A percentile compares a stretch with the other conserved stretches of the same genome.
Evolutionary conservation across 331 rosid species (phyloP).

Genomic region (Acacia concinna): DNA sequence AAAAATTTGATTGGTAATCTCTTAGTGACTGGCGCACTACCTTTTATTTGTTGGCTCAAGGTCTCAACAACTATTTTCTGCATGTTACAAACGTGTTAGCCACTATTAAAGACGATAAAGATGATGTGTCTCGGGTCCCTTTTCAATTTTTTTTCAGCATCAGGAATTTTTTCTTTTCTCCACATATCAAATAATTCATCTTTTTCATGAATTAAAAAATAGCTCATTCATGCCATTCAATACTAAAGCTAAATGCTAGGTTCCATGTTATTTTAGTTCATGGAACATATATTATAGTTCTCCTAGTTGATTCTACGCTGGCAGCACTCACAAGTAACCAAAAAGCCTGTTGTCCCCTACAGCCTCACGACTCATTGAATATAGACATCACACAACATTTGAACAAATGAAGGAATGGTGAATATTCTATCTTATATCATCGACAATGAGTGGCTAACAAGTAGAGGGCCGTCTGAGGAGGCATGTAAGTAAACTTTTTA

Average conservation of each 20-base stretch:
- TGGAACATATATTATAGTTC: background rate
- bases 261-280: background rate
- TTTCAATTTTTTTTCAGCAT: background rate
- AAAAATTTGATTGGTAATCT: background rate
- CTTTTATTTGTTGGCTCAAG: background rate
- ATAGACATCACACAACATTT: background rate
- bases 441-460: background rate
- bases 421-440: background rate
- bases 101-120: background rate
- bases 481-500: background rate
- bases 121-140: background rate
- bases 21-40: background rate
- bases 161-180: background rate
- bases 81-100: background rate
- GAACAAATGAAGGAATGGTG: background rate
- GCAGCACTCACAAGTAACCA: background rate
- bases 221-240: background rate
- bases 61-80: background rate
- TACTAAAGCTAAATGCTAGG: background rate
- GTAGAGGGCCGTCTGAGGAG: background rate
- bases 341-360: background rate
- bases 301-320: conserved; percentile 1
- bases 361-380: background rate
- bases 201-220: background rate
- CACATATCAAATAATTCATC: background rate